Conservation (phyloP, 2,329 filamentous ascomycete genomes). For the Epichloe sibirici region DNA sequence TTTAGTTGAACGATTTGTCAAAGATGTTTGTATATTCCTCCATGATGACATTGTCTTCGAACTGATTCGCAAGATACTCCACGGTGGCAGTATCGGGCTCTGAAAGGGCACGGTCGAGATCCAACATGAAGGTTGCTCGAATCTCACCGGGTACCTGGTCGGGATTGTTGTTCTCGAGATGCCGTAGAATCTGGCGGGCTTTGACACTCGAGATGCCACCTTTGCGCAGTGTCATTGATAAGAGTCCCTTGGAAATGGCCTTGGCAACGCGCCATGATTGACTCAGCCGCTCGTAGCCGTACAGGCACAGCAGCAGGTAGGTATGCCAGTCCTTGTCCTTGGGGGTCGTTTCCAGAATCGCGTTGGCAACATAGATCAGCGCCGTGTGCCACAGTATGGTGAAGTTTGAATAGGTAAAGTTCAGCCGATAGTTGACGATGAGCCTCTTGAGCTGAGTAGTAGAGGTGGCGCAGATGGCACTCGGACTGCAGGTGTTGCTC, state of each 20-base stretch:
- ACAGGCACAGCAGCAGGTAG: conserved; percentile 23
- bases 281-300: conserved; percentile 21
- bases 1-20: conserved; percentile 1
- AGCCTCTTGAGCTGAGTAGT: conserved; percentile 24
- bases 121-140: conserved; percentile 24
- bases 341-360: conserved; percentile 15
- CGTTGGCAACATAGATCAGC: conserved; percentile 24
- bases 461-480: conserved; percentile 18
- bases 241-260: conserved; percentile 17
- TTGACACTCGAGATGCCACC: conserved; percentile 17
- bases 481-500: conserved; percentile 11
- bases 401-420: conserved; percentile 18
- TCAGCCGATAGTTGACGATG: conserved; percentile 19
- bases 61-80: conserved; percentile 21
- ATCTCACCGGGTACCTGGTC: conserved; percentile 13
- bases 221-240: conserved; percentile 20
- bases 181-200: conserved; percentile 18
- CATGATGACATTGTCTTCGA: conserved; percentile 22
- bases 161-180: conserved; percentile 16
- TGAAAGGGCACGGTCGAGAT: conserved; percentile 23
- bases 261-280: conserved; percentile 21
- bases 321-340: conserved; percentile 19
- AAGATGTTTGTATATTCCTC: conserved; percentile 19
- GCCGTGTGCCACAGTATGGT: conserved; percentile 26
- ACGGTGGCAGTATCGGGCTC: conserved; percentile 21